Evolutionary conservation across 352 stramenopile species (phyloP).

Genomic region (Pythium brachiatum): DNA sequence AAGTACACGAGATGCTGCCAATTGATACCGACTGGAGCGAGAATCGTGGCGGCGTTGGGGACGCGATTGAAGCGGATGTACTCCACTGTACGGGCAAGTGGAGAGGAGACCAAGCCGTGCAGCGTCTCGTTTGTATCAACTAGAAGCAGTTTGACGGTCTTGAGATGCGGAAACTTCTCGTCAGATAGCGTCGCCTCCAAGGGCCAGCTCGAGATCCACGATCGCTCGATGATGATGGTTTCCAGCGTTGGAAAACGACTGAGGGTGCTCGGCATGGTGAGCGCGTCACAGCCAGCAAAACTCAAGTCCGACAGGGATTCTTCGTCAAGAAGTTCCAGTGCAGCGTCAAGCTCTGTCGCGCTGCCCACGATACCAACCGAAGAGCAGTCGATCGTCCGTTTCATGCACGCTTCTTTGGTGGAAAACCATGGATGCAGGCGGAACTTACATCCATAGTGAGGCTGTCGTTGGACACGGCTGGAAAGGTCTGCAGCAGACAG

Average conservation of each 20-base stretch:
- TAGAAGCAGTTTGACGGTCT: constrained; percentile 11
- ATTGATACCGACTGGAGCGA: constrained; percentile 6
- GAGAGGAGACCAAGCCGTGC: not conserved
- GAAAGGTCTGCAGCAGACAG: constrained; percentile 3
- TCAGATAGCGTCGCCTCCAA: not conserved
- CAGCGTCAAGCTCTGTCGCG: not conserved
- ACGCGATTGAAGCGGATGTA: constrained; percentile 14
- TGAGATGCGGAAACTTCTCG: not conserved
- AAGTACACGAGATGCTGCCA: constrained; percentile 17
- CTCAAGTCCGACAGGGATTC: constrained; percentile 3
- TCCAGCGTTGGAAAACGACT: not conserved
- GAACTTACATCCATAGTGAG: constrained; percentile 1
- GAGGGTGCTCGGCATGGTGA: constrained; percentile 3
- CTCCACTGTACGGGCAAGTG: constrained; percentile 4
- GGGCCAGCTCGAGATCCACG: constrained; percentile 6
- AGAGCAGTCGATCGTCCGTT: constrained; percentile 13
- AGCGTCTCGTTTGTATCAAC: constrained; percentile 7
- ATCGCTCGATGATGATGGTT: constrained; percentile 5
- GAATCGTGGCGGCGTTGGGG: constrained; percentile 1
- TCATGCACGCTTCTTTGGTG: constrained; percentile 17
- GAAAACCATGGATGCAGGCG: constrained; percentile 18
- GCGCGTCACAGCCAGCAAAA: not conserved
- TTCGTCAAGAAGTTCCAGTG: constrained; percentile 10
- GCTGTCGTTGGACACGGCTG: not conserved
- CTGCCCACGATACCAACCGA: not conserved